Percentiles rank a stretch among this genome's conserved stretches.
phyloP scores from a whole-genome alignment of 177 flowering plant species.

The Telopea speciosissima region DNA sequence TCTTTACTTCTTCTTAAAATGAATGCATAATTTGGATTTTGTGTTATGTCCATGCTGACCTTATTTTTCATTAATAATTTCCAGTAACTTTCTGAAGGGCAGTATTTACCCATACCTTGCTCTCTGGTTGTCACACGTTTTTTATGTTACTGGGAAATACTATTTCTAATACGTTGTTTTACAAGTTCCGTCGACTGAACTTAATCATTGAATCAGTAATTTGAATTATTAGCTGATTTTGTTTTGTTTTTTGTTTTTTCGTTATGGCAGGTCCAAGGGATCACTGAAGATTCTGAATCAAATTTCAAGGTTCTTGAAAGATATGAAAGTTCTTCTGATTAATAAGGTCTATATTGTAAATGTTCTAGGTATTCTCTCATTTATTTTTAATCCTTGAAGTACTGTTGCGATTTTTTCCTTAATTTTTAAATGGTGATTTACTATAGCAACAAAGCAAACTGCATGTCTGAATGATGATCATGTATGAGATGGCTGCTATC shows the following conservation, averaged over 20 bases:
- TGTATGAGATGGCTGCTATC: no score
- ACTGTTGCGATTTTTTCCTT: no score
- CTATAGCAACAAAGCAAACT: no score
- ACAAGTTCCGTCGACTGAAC: neutral
- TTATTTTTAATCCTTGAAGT: neutral
- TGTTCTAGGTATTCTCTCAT: slow-evolving; percentile 58
- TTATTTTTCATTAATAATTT: no score
- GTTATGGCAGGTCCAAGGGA: slow-evolving; percentile 32
- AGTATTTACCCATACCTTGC: no score
- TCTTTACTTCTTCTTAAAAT: no score
- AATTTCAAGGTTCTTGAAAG: slow-evolving; percentile 47
- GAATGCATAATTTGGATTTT: no score
- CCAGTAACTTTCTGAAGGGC: no score
- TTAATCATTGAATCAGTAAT: neutral
- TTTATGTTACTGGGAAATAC: neutral
- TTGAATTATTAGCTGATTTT: neutral
- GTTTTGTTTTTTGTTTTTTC: neutral
- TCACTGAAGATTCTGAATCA: slow-evolving; percentile 16
- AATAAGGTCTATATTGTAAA: slow-evolving; percentile 64
- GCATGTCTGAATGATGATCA: no score
- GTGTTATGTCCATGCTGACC: neutral
- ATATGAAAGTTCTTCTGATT: slow-evolving; percentile 56
- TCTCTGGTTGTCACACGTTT: no score
- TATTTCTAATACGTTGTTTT: neutral
- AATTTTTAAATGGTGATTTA: no score